A percentile compares a stretch with the other conserved stretches of the same genome.
phyloP scores from a whole-genome alignment of 2,329 filamentous ascomycete genomes.

The Fusarium sp. region DNA sequence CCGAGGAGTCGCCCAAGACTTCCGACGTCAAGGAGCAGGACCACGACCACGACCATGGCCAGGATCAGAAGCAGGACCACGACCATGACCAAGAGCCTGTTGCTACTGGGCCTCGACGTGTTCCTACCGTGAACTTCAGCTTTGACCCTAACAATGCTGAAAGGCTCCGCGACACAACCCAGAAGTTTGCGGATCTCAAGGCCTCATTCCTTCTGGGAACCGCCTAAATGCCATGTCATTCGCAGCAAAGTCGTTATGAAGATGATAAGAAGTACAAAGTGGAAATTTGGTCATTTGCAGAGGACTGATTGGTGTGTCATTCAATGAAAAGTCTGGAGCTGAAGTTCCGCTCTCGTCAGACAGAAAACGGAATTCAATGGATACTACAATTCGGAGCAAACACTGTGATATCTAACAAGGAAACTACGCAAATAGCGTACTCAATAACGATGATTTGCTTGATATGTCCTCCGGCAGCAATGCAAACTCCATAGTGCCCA shows the following conservation, averaged over 20 bases:
- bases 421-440: accelerated
- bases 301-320: background rate
- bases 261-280: background rate
- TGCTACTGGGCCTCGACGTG: background rate
- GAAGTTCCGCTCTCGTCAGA: background rate
- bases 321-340: background rate
- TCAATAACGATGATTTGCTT: background rate
- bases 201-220: slow-evolving; percentile 15
- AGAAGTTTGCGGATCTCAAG: slow-evolving; percentile 20
- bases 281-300: background rate
- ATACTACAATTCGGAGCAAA: background rate
- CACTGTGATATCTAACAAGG: too few relatives aligned
- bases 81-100: background rate
- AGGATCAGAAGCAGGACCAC: background rate
- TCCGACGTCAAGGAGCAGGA: background rate
- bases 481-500: background rate
- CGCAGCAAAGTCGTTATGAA: background rate
- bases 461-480: background rate
- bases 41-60: background rate
- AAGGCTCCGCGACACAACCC: background rate
- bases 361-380: background rate
- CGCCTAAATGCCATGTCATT: background rate
- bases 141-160: slow-evolving; percentile 11
- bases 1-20: background rate
- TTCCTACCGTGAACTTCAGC: slow-evolving; percentile 7